Evolutionary conservation across 75 land plant genomes (phyloP), one percentile per base, ranked within the genome.

Genomic region (Larix kaempferi): DNA sequence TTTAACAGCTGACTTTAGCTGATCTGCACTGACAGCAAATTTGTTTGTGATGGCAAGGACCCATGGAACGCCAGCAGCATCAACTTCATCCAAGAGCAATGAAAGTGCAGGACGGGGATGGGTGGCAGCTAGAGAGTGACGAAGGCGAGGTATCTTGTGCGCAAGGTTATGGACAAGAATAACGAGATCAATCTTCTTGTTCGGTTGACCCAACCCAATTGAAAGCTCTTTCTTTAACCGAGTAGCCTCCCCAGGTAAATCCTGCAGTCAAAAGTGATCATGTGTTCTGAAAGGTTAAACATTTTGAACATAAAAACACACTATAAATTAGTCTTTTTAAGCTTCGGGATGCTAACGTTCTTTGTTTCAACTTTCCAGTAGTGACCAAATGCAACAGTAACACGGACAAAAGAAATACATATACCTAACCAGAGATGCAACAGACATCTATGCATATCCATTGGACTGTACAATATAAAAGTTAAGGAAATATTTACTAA

Each of bases 161-260:
- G 98, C 93, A n/a, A 96, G 77, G 78, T 96, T 96, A 86, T 96
- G 99, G 55, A 96, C 99, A 79, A 96, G 90, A 62, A 96, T 79
- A 69, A 96, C 77, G 69, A 94, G 78, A 83, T 96, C 99, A 26
- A 85, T 84, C 74, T 88, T 96, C 75, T 81, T 90, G 58, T 82
- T 77, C 8, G 85, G 81, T 59, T 85, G 88, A 77, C 87, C 88
- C 17, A 81, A 72, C 12, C 91, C 90, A 69, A 74, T 81, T 79
- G 89, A 81, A 54, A 96, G 65, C 83, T 96, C 99, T 77, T 92
- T 82, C 58, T 75, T 92, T 79, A 90, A 88, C 58, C 67, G 89
- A 55, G 83, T 77, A 16, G 82, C 86, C 78, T 96, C 99, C 23
- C 71, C 44, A 37, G 86, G 78, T 59, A 96, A 79, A 57, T 96